Evolutionary conservation across 805 yeast species (phyloP).

Genomic region (Monosporozyma yasuniensis): DNA sequence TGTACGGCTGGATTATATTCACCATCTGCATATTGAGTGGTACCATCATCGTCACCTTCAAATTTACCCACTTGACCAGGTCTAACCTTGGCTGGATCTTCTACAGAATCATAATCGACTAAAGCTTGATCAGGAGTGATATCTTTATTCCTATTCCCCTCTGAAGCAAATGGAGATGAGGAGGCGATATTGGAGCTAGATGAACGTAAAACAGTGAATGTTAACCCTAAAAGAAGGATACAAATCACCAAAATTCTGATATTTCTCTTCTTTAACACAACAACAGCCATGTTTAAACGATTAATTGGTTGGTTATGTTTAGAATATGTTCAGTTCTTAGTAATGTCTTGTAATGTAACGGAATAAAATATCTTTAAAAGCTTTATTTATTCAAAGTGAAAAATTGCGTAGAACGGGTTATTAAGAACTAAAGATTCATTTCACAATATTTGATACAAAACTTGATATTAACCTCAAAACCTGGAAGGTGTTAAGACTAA

Average conservation of each 20-base stretch:
- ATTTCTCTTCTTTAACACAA: conserved; percentile 19
- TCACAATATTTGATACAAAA: not conserved
- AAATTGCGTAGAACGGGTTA: not conserved
- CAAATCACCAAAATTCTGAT: conserved; percentile 23
- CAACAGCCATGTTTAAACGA: not conserved
- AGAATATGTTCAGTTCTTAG: too few species aligned
- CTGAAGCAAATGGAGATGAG: not conserved
- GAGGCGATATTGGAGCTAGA: conserved; percentile 11
- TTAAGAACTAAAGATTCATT: not conserved
- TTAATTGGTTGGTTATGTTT: not conserved
- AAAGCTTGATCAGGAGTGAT: not conserved
- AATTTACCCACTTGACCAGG: not conserved
- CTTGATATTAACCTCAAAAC: not conserved
- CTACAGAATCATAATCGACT: conserved; percentile 1
- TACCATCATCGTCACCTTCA: conserved; percentile 1
- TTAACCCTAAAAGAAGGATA: conserved; percentile 17
- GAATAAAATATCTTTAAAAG: not conserved
- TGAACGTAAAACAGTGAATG: conserved; percentile 23
- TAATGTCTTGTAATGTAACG: too few species aligned
- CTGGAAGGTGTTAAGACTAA: not conserved
- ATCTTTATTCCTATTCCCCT: not conserved
- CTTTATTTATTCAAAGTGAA: not conserved
- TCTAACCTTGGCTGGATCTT: not conserved
- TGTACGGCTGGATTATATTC: conserved; percentile 44
- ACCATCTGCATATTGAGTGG: conserved; percentile 13